A percentile compares a stretch with the other conserved stretches of the same genome.
Conservation (phyloP, 78 protist genomes). For the Pigoraptor vietnamica region DNA sequence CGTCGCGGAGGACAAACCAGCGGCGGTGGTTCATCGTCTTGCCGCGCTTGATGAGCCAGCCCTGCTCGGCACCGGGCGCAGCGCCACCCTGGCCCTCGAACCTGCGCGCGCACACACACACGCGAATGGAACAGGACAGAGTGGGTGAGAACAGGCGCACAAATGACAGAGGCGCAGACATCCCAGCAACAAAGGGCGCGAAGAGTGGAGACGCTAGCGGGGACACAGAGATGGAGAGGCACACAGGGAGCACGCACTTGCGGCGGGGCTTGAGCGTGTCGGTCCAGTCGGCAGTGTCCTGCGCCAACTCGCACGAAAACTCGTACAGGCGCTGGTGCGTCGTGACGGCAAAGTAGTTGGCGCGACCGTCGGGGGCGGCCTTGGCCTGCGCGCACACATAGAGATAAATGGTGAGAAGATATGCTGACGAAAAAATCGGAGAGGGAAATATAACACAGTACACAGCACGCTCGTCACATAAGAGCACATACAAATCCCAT, state of each 20-base stretch:
- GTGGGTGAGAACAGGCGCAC: no score
- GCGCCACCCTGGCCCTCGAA: background rate
- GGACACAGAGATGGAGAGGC: background rate
- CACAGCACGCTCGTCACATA: no score
- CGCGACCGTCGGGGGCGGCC: background rate
- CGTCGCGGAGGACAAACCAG: slow-evolving; percentile 11
- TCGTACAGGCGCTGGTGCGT: background rate
- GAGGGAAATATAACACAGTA: background rate
- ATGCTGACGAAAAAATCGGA: background rate
- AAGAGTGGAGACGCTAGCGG: no score
- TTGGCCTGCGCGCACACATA: background rate
- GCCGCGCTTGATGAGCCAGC: background rate
- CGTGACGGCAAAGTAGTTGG: background rate
- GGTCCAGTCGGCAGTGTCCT: background rate
- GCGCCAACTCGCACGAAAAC: background rate
- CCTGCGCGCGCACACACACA: background rate
- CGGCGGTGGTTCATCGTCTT: background rate
- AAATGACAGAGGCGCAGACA: no score
- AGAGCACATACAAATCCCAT: no score
- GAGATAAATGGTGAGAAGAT: background rate
- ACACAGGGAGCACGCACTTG: background rate
- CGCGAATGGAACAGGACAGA: no score
- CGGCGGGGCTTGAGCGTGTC: slow-evolving; percentile 1
- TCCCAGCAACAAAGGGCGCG: no score
- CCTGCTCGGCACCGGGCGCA: background rate